phyloP scores from a whole-genome alignment of 495 filamentous ascomycete species.

The Penicillium samsonianum region DNA sequence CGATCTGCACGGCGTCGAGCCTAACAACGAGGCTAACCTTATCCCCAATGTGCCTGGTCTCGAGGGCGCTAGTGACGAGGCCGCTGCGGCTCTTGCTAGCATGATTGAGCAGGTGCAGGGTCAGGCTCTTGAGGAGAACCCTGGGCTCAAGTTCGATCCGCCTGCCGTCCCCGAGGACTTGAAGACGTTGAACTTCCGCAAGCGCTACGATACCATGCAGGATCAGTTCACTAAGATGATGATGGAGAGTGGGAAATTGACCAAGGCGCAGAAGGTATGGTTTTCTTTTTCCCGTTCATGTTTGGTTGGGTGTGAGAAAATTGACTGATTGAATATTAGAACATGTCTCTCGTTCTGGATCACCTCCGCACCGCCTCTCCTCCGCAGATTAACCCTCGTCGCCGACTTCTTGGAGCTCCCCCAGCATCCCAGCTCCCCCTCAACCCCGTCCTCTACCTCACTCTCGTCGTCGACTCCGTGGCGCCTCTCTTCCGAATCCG shows the following conservation, averaged over 20 bases:
- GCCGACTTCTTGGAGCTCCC: slow-evolving; percentile 72
- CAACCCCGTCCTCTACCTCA: slow-evolving; percentile 77
- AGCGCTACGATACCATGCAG: slow-evolving; percentile 80
- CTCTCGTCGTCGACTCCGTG: slow-evolving; percentile 92
- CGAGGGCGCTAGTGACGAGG: slow-evolving; percentile 22
- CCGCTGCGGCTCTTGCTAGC: slow-evolving; percentile 38
- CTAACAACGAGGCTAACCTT: slow-evolving; percentile 12
- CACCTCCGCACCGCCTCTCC: slow-evolving; percentile 82
- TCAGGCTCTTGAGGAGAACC: slow-evolving; percentile 31
- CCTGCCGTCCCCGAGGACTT: slow-evolving; percentile 60
- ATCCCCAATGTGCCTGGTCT: background rate
- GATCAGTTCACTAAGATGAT: slow-evolving; percentile 84
- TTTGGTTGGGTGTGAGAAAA: background rate
- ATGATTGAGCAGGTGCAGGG: slow-evolving; percentile 43
- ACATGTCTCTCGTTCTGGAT: slow-evolving; percentile 83
- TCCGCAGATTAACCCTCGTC: slow-evolving; percentile 65
- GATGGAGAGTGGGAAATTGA: slow-evolving; percentile 87
- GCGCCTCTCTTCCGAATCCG: slow-evolving; percentile 82
- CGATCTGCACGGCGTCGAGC: slow-evolving; percentile 23
- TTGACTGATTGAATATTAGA: slow-evolving; percentile 48
- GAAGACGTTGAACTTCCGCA: slow-evolving; percentile 61
- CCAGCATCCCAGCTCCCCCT: slow-evolving; percentile 72
- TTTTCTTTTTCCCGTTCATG: background rate
- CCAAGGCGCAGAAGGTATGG: slow-evolving; percentile 76
- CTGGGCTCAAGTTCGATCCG: slow-evolving; percentile 72